Evolutionary conservation across 1,139 yeast species (phyloP).

Genomic region (Hansenula sp.): DNA sequence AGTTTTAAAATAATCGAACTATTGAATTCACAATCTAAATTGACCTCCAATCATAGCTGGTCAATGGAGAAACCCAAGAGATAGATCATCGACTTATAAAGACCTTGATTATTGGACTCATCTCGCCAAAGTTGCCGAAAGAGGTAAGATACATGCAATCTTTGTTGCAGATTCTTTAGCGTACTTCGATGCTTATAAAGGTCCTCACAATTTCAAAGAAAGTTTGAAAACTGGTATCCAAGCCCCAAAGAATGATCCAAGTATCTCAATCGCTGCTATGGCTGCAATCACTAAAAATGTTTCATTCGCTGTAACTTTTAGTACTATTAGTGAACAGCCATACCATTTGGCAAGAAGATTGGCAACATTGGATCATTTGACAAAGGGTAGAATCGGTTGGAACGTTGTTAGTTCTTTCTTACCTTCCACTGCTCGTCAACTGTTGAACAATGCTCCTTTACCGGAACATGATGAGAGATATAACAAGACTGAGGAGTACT

Average conservation of each 20-base stretch:
- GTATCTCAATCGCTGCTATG: constrained; percentile 33
- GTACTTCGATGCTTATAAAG: constrained; percentile 33
- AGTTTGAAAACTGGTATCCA: constrained; percentile 35
- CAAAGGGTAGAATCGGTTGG: constrained; percentile 42
- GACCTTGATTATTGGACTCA: constrained; percentile 37
- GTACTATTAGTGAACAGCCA: constrained; percentile 39
- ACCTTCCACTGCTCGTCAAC: constrained; percentile 30
- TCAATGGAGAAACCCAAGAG: constrained; percentile 39
- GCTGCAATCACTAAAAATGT: constrained; percentile 36
- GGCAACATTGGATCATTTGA: constrained; percentile 37
- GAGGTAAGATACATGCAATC: constrained; percentile 37
- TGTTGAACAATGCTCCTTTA: constrained; percentile 29
- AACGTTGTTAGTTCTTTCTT: constrained; percentile 38
- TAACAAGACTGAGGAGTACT: constrained; percentile 33
- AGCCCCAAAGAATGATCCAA: constrained; percentile 35
- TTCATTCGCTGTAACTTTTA: constrained; percentile 37
- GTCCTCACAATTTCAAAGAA: constrained; percentile 29
- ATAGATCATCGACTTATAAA: constrained; percentile 29
- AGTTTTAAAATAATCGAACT: neutral
- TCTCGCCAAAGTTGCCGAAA: constrained; percentile 34
- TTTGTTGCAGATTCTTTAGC: constrained; percentile 42
- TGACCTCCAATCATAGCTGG: constrained; percentile 1
- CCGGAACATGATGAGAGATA: constrained; percentile 38
- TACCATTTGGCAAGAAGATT: constrained; percentile 37
- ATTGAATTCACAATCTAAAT: neutral